These are phyloP conservation scores for Perkinsela sp. DNA, from an alignment of 208 protist genomes.

Conservation along the genomic window DNA sequence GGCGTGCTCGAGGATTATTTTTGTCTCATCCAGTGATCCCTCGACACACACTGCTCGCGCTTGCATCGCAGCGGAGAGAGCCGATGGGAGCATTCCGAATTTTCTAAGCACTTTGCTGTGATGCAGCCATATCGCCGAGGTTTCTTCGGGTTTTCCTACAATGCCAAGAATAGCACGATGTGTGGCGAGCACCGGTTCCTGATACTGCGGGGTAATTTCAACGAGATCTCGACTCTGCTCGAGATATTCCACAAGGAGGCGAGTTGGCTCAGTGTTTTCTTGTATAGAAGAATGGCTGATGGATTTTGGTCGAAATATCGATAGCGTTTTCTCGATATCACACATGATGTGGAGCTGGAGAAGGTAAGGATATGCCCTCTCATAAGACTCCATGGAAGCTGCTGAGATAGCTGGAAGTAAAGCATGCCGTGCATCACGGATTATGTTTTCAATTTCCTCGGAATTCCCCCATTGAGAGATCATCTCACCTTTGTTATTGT, in stretches of 20 bases:
- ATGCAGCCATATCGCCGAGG: constrained; percentile 33
- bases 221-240: constrained; percentile 7
- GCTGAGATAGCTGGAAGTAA: constrained; percentile 12
- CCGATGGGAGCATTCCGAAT: constrained; percentile 28
- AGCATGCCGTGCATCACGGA: background rate
- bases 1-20: constrained; percentile 37
- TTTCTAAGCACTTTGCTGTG: constrained; percentile 43
- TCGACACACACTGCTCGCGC: background rate
- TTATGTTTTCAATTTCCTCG: constrained; percentile 3
- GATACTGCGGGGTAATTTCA: constrained; percentile 21
- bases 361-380: constrained; percentile 16
- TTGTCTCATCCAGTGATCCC: background rate
- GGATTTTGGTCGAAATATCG: background rate
- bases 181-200: constrained; percentile 39
- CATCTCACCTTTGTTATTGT: background rate
- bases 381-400: constrained; percentile 20
- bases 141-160: constrained; percentile 15
- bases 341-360: constrained; percentile 24
- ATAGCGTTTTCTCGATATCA: constrained; percentile 18
- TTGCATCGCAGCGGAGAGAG: constrained; percentile 27
- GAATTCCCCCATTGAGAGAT: constrained; percentile 1
- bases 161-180: constrained; percentile 37
- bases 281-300: background rate
- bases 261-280: background rate
- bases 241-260: constrained; percentile 3